Base-by-base conservation (phyloP, 768 basidiomycete genomes). In the Russula sp. region DNA sequence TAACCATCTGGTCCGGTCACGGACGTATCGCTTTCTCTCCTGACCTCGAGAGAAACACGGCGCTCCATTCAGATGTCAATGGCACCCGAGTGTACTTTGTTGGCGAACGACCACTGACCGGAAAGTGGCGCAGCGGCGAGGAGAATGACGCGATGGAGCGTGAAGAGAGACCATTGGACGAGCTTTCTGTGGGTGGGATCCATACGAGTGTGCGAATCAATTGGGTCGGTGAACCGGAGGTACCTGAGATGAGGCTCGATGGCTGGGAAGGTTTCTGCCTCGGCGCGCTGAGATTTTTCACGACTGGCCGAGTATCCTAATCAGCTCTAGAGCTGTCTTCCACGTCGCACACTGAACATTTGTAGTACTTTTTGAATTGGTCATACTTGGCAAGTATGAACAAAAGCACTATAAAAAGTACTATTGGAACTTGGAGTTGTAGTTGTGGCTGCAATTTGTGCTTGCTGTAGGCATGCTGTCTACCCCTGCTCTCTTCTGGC, bases 21-120 rank as follows among this genome's bases (percentile, higher is more conserved):
- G 45, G 42, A 48, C 45, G 51, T 3, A 22, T 58, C n/a, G 13
- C 31, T 3, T 47, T 63, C 22, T 63, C 62, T 32, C 37, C 57
- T 22, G 51, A 34, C 14, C 32, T 58, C 35, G 6, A 20, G 32
- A 13, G 54, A 34, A 16, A 44, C 13, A 40, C 37, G 3, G 45
- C 55, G 18, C 52, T 27, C 37, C 6, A 53, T 6, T 58, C 57
- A 13, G 51, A 58, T 7, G 20, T 58, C 22, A n/a, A 16, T 2
- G 62, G 44, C 31, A n/a, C 39, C 45, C 50, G 44, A 3, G 44
- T 40, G 14, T 63, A 58, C 62, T 63, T 58, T 48, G 45, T 63
- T 0, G 51, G 62, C 6, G 45, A 63, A 8, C 42, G 40, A 31
- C 55, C 34, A 20, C 18, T 1, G 22, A 13, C 39, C 8, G 61